Evolutionary conservation across 2,329 filamentous ascomycete species (phyloP), one percentile per base, ranked within the genome.

Genomic region (Colletotrichum eremochloae): DNA sequence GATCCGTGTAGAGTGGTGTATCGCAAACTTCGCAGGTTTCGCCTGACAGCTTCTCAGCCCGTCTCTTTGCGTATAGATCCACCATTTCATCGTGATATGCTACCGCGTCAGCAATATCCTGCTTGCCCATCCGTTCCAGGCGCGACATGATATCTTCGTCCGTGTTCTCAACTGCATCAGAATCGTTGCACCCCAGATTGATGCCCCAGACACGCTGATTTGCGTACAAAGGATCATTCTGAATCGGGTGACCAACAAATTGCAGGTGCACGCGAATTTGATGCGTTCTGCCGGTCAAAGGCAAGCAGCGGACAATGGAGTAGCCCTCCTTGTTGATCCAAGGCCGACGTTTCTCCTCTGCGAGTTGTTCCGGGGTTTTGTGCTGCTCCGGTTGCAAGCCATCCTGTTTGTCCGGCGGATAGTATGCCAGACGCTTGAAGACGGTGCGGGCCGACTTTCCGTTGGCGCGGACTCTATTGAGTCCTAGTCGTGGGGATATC

Each of bases 151-250:
- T 93, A 79, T 97, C 94, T 72, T 96, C 93, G 80, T 99, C 96
- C 53, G 92, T 90, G 69, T 94, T 92, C 36, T 88, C 88, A 29
- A 87, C 86, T 3, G 89, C 90, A 62, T 96, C 92, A 18, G 86
- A 84, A 74, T 92, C 90, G 67, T 88, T 85, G 66, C 83, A 89
- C 20, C 94, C 96, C 0, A 99, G 89, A 12, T 92, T 88, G 0
- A 92, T 86, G 0, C 96, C 96, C 86, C 97, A 99, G 14, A 99
- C 96, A 69, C 91, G 91, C 79, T 94, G 91, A 80, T 99, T 99
- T 77, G 94, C 95, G 81, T 99, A 99, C 77, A 99, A 98, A 9
- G 96, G 96, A 79, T 99, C 96, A 81, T 99, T 99, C 75, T 94
- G 92, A 76, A 99, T 98, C 1, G 96, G 96, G 79, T 98, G 93